These are phyloP conservation scores for Tardiomyces digboiensis DNA, from an alignment of 1,139 yeast genomes.

Conservation along the genomic window DNA sequence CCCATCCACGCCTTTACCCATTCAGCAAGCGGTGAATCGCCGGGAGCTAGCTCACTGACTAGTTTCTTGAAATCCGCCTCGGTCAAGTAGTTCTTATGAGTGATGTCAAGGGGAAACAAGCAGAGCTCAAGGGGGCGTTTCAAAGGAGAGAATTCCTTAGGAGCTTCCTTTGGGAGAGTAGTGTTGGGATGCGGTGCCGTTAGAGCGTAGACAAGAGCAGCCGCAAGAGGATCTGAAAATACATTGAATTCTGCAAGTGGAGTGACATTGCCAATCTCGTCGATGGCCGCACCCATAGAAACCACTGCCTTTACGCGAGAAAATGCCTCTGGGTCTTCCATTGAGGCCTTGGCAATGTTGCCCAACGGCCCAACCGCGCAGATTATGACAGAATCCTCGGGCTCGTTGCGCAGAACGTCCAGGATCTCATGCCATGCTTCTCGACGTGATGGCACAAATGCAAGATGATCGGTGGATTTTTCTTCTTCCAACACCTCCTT, in stretches of 20 bases:
- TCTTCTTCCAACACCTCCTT: conserved; percentile 3
- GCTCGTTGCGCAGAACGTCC: conserved; percentile 25
- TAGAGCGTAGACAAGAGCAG: conserved; percentile 29
- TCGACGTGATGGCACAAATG: conserved; percentile 14
- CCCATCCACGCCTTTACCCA: conserved; percentile 29
- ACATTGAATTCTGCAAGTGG: conserved; percentile 36
- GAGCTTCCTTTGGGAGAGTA: conserved; percentile 20
- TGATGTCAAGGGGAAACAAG: conserved; percentile 31
- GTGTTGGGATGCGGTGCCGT: conserved; percentile 22
- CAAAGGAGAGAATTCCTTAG: conserved; percentile 9
- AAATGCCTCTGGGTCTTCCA: conserved; percentile 28
- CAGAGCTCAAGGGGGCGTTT: conserved; percentile 22
- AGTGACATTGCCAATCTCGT: conserved; percentile 30
- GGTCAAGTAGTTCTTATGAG: conserved; percentile 23
- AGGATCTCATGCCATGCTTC: conserved; percentile 27
- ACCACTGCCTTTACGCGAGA: conserved; percentile 28
- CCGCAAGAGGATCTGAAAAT: conserved; percentile 32
- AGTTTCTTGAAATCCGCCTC: conserved; percentile 15
- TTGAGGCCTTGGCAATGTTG: conserved; percentile 33
- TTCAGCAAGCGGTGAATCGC: conserved; percentile 23
- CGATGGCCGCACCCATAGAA: conserved; percentile 33
- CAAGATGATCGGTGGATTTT: conserved; percentile 3
- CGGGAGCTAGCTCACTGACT: conserved; percentile 4
- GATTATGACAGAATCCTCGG: conserved; percentile 28
- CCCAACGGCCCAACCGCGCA: conserved; percentile 34